Base-by-base conservation (phyloP, 2,329 filamentous ascomycete genomes). In the Coniochaeta sp. region DNA sequence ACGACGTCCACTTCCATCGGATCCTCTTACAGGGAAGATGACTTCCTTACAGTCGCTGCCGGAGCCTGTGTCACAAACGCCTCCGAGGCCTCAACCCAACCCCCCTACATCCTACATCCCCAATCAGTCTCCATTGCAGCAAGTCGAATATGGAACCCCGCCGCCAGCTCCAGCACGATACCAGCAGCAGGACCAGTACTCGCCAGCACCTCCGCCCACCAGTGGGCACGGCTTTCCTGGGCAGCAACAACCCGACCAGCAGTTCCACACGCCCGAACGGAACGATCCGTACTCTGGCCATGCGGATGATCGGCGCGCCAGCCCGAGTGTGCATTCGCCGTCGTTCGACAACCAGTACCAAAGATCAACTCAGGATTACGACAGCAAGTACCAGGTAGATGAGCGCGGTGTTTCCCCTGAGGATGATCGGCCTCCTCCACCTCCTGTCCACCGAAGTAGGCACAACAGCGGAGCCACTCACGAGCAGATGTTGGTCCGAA, bases 1-100 rank as follows among this genome's bases (percentile, higher is more conserved):
- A 73, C 81, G 92, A 58, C 81, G 92, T 30, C 92, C 92, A 18
- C 71, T 96, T 33, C 91, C 92, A 1, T 85, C 82, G 1, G 89
- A 94, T 64, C 89, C 90, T 13, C 79, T 87, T 54, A 77, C 79
- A 50, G 70, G 79, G 57, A 76, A 81, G 57, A 64, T 73, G 42
- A 70, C 67, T 38, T 60, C 70, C 55, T 57, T 70, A 54, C 60
- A 71, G 57, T 52, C 67, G 7, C 61, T 69, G 42, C 65, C 68
- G 18, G 75, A 78, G 28, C 45, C 45, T 38, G 70, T 72, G 47
- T 59, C 68, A 10, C 74, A 75, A 52, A 73, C 74, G 7, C 73
- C 77, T 6, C 68, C 74, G 27, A 72, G 78, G 52, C 63, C 69
- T 10, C 75, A 78, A 42, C 71, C 71, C 7, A 75, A 70, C 63